Evolutionary conservation across 2,329 filamentous ascomycete genomes (phyloP).

Genomic region (Venturia pyrina): DNA sequence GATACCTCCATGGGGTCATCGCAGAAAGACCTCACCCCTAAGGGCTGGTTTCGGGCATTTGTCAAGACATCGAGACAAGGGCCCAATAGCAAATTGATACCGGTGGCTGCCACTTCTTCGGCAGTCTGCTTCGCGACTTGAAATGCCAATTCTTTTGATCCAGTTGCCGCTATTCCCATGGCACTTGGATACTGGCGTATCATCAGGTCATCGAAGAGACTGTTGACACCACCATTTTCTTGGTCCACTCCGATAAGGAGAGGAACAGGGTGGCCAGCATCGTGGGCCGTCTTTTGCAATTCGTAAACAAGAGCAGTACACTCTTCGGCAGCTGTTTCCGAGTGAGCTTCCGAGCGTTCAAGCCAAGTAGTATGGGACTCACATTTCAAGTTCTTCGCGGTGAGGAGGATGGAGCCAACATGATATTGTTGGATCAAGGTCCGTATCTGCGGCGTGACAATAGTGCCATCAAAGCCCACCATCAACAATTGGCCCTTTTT

Average conservation of each 20-base stretch:
- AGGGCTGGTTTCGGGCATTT: constrained; percentile 80
- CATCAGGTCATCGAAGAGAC: constrained; percentile 88
- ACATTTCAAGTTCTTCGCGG: constrained; percentile 81
- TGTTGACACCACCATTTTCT: constrained; percentile 97
- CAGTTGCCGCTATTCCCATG: constrained; percentile 92
- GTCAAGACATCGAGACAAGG: constrained; percentile 90
- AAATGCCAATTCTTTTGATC: constrained; percentile 74
- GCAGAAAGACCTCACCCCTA: constrained; percentile 80
- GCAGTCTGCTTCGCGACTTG: constrained; percentile 88
- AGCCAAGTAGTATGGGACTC: constrained; percentile 20
- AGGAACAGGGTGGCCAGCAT: constrained; percentile 82
- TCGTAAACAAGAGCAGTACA: constrained; percentile 82
- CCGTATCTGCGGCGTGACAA: constrained; percentile 73
- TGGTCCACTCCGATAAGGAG: constrained; percentile 88
- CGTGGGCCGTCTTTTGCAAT: constrained; percentile 81
- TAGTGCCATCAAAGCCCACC: constrained; percentile 79
- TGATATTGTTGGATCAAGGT: constrained; percentile 75
- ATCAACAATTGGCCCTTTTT: constrained; percentile 64
- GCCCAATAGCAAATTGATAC: constrained; percentile 91
- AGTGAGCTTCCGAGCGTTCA: neutral
- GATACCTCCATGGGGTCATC: constrained; percentile 95
- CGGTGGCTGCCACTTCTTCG: constrained; percentile 82
- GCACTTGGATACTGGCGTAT: constrained; percentile 94
- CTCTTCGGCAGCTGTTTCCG: constrained; percentile 69
- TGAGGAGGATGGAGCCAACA: constrained; percentile 76